A percentile compares a stretch with the other conserved stretches of the same genome.
phyloP scores from a whole-genome alignment of 352 stramenopile species.

The Stephanocyclus meneghinianus region DNA sequence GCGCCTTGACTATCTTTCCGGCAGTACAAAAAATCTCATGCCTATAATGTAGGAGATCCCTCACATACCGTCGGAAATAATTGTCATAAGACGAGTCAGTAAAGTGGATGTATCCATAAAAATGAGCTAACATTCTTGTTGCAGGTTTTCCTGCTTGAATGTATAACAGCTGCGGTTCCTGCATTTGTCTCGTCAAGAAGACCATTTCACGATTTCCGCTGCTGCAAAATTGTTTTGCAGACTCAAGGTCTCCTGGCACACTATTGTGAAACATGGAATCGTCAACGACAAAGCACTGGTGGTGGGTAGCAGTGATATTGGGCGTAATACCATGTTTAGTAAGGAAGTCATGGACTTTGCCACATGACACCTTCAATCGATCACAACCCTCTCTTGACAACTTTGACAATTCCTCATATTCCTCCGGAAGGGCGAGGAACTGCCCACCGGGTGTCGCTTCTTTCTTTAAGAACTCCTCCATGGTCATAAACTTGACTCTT shows the following conservation, averaged over 20 bases:
- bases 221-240: constrained; percentile 56
- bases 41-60: constrained; percentile 79
- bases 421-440: constrained; percentile 42
- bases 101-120: constrained; percentile 81
- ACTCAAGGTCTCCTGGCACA: constrained; percentile 30
- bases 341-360: constrained; percentile 57
- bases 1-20: constrained; percentile 72
- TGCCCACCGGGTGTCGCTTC: constrained; percentile 61
- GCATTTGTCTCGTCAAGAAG: constrained; percentile 50
- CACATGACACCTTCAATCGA: constrained; percentile 30
- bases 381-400: constrained; percentile 55
- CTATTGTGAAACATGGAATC: constrained; percentile 47
- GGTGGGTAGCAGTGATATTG: constrained; percentile 44
- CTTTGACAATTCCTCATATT: constrained; percentile 40
- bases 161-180: constrained; percentile 59
- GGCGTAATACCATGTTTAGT: constrained; percentile 44
- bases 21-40: constrained; percentile 81
- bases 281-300: constrained; percentile 71
- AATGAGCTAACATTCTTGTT: constrained; percentile 79
- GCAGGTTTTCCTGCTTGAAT: constrained; percentile 58
- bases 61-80: constrained; percentile 75
- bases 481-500: constrained; percentile 79
- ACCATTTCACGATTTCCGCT: constrained; percentile 42
- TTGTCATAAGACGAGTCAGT: constrained; percentile 63
- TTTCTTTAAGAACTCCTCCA: constrained; percentile 81